Conservation (phyloP, 2,329 filamentous ascomycete species). For the Apiospora aurea region DNA sequence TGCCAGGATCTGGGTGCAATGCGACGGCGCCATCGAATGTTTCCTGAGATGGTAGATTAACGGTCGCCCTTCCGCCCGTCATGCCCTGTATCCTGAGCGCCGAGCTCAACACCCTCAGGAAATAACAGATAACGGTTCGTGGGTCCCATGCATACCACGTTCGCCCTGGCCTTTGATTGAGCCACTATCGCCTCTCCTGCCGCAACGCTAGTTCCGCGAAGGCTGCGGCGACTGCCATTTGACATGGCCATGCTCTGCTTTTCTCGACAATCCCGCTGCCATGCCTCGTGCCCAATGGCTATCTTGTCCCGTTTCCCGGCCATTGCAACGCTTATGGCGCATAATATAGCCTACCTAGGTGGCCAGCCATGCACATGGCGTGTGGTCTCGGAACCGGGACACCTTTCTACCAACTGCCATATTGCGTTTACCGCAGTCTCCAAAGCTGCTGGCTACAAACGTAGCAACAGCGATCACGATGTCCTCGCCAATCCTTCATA, state of each 20-base stretch:
- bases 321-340: slow-evolving; percentile 4
- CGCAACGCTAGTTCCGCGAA: neutral
- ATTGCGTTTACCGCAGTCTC: neutral
- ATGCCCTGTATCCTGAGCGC: neutral
- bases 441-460: neutral
- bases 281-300: neutral
- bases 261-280: neutral
- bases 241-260: neutral
- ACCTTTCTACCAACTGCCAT: neutral
- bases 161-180: neutral
- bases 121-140: slow-evolving; percentile 15
- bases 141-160: slow-evolving; percentile 4
- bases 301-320: neutral
- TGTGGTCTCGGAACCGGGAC: neutral
- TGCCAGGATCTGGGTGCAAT: slow-evolving; percentile 12
- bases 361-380: neutral
- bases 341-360: neutral
- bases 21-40: slow-evolving; percentile 11
- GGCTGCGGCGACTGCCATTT: slow-evolving; percentile 2
- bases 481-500: neutral
- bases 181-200: slow-evolving; percentile 9
- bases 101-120: neutral
- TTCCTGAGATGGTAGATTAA: slow-evolving; percentile 17
- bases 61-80: slow-evolving; percentile 5
- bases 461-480: neutral